These are phyloP conservation scores for Guadua angustifolia DNA, from an alignment of 176 grass and related monocot genomes.

Conservation along the genomic window DNA sequence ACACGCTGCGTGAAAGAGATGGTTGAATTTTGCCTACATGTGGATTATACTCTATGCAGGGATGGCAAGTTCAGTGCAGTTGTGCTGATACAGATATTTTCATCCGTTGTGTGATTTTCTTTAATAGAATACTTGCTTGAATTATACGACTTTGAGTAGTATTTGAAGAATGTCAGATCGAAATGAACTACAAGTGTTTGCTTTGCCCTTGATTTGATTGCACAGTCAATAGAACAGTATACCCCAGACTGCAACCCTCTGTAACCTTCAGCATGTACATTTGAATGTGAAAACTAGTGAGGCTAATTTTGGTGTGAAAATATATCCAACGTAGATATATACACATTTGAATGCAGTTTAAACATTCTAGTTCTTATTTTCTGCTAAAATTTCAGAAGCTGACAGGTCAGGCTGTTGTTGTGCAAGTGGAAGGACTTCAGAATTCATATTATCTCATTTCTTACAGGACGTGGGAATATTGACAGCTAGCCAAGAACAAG, in stretches of 20 bases:
- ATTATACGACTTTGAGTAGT: not conserved
- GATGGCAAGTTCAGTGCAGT: no score
- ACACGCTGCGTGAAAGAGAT: no score
- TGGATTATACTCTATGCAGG: no score
- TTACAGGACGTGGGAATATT: not conserved
- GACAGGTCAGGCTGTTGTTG: no score
- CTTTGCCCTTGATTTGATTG: not conserved
- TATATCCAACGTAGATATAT: not conserved
- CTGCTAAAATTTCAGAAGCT: not conserved
- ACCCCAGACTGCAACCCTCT: not conserved
- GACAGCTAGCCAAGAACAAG: not conserved
- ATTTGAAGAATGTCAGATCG: not conserved
- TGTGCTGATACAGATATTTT: not conserved
- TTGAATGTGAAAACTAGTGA: not conserved
- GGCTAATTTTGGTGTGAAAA: not conserved
- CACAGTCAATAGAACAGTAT: not conserved
- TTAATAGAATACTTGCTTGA: not conserved
- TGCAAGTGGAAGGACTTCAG: no score
- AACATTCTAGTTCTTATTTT: not conserved
- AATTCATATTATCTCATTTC: not conserved
- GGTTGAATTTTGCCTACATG: not conserved
- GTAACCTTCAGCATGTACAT: not conserved
- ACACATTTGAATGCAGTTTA: not conserved
- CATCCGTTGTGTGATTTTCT: not conserved
- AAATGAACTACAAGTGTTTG: not conserved